Base-by-base conservation (phyloP, 495 filamentous ascomycete genomes). In the Letharia lupina region DNA sequence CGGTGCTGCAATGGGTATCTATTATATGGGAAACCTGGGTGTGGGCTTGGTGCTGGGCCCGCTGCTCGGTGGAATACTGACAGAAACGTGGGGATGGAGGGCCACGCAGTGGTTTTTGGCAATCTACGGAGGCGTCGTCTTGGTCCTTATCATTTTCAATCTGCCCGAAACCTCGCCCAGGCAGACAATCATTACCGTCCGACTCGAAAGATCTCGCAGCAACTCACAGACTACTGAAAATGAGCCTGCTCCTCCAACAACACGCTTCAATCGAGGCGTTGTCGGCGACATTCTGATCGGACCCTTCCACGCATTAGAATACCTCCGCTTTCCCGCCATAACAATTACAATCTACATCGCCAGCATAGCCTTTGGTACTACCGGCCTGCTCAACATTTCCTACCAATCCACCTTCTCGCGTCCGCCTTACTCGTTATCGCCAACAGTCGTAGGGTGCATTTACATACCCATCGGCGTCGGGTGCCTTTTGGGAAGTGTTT, bases 1-100 rank as follows among this genome's bases (percentile, higher is more conserved):
- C 61, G 93, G 93, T 12, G 78, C 80, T 18, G 92, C 91, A n/a
- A 96, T 98, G 91, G 87, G 90, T 6, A 84, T 91, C 35, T 96
- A 96, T 75, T 98, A 95, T 67, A 79, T 96, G 0, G 93, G 93
- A 23, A 52, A 0, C 93, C 93, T 2, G 76, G 96, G 23, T 82
- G 87, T 63, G 92, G 93, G 1, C 93, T 93, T 0, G 11, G 77
- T 96, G 13, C 76, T 96, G 23, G 86, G 89, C 1, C 93, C 93
- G 7, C 91, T 98, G 56, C 85, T 96, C 47, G 93, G 93, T 41
- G 93, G 93, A 61, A 84, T 81, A 0, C 75, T 98, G 31, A 81
- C 86, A 0, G 75, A 91, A 63, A 76, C 74, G 9, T 89, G 87
- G 74, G 86, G 87, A 2, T 98, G 93, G 93, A 79, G 91, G 60